Evolutionary conservation across 139 green algal species (phyloP).

Genomic region (Tetradesmus lagerheimii): DNA sequence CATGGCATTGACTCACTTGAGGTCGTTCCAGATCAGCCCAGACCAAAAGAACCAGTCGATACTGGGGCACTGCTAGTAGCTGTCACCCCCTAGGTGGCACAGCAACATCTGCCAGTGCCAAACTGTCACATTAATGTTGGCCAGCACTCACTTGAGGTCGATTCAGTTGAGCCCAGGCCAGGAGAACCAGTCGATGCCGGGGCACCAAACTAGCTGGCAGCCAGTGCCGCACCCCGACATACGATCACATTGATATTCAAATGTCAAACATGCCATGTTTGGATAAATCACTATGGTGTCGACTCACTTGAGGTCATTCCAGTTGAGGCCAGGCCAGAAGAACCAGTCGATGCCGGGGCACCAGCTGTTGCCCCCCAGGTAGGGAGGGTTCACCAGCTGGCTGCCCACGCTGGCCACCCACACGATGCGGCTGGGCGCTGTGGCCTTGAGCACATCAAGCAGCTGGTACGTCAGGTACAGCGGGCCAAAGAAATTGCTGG

Average conservation of each 20-base stretch:
- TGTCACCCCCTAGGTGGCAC: no score
- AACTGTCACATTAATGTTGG: no score
- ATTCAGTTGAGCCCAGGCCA: conserved; percentile 51
- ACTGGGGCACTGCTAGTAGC: no score
- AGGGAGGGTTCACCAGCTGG: conserved; percentile 57
- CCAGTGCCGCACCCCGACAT: no score
- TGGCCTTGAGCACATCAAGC: conserved; percentile 51
- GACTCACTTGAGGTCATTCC: conserved; percentile 59
- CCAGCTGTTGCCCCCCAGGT: conserved; percentile 49
- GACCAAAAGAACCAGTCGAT: not conserved
- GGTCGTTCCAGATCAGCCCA: conserved; percentile 55
- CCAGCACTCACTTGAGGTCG: conserved; percentile 57
- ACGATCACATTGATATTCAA: no score
- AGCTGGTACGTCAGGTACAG: conserved; percentile 55
- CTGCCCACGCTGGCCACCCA: conserved; percentile 55
- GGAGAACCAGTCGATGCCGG: conserved; percentile 44
- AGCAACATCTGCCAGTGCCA: no score
- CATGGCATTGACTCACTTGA: conserved; percentile 60
- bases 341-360: conserved; percentile 45
- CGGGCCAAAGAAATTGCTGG: conserved; percentile 54
- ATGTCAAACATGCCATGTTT: no score
- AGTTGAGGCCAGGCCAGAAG: conserved; percentile 47
- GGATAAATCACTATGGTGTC: no score
- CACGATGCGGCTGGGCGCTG: conserved; percentile 50
- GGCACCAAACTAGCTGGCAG: conserved; percentile 52